Percentiles rank a stretch among this genome's conserved stretches.
phyloP scores from a whole-genome alignment of 2,329 filamentous ascomycete species.

The Blastomyces percursus region DNA sequence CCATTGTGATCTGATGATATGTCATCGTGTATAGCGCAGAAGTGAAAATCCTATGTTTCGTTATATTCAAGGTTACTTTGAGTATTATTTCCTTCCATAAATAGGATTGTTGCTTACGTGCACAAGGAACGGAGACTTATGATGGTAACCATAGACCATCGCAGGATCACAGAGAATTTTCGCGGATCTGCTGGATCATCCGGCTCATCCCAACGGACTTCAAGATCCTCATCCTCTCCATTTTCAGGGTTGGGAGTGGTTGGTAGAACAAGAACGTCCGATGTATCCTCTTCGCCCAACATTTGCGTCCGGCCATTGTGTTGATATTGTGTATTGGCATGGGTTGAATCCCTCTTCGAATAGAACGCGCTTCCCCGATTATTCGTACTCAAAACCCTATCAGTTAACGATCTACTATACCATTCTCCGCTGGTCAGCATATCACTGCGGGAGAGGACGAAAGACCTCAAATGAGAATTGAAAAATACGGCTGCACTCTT shows the following conservation, averaged over 20 bases:
- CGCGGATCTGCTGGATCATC: neutral
- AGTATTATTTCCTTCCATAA: neutral
- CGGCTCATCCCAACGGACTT: neutral
- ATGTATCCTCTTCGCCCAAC: neutral
- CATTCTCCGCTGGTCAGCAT: neutral
- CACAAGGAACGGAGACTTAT: neutral
- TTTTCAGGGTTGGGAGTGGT: neutral
- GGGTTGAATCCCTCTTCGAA: neutral
- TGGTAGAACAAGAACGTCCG: neutral
- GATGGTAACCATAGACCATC: slow-evolving; percentile 3
- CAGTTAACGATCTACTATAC: neutral
- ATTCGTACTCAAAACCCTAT: neutral
- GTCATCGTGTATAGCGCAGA: slow-evolving; percentile 1
- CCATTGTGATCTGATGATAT: slow-evolving; percentile 3
- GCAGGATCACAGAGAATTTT: neutral
- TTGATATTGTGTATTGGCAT: neutral
- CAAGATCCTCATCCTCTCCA: neutral
- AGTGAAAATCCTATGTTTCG: neutral
- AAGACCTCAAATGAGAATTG: neutral
- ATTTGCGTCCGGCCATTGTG: neutral
- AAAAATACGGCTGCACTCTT: neutral
- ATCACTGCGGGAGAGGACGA: neutral
- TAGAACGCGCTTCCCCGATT: too few relatives aligned
- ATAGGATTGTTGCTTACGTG: neutral
- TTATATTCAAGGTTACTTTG: neutral